These are phyloP conservation scores for Hordeum marinum DNA, from an alignment of 176 grass and related monocot species.

Conservation along the genomic window DNA sequence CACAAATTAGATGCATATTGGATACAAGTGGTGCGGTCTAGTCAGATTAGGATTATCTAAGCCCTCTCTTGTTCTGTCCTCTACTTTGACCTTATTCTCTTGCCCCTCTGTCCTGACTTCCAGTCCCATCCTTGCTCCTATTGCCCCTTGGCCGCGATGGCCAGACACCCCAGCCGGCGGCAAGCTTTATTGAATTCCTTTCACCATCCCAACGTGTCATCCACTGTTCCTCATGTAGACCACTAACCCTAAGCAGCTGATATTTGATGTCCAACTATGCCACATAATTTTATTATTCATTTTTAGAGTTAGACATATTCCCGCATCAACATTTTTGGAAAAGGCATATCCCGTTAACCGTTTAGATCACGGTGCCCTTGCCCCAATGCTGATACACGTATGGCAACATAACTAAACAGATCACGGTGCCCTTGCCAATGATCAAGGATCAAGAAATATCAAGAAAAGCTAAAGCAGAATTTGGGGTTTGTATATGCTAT, in stretches of 20 bases:
- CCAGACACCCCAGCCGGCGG: not conserved
- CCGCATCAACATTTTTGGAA: not conserved
- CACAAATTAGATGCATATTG: not conserved
- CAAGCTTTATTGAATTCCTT: no score
- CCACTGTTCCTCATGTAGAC: not conserved
- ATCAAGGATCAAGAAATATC: not conserved
- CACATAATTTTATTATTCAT: not conserved
- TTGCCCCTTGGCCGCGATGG: not conserved
- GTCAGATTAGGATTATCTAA: not conserved
- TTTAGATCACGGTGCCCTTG: no score
- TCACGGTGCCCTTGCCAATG: not conserved
- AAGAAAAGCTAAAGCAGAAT: not conserved
- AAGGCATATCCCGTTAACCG: not conserved
- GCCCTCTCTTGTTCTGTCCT: not conserved
- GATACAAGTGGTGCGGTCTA: not conserved
- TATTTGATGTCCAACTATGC: not conserved
- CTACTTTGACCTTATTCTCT: not conserved
- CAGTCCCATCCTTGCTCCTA: not conserved
- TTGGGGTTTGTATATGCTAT: not conserved
- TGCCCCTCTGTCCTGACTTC: not conserved
- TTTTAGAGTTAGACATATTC: not conserved
- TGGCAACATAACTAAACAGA: not conserved
- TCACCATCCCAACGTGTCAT: not conserved
- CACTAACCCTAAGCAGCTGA: not conserved
- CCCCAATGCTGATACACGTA: not conserved